Evolutionary conservation across 441 rosid genomes (phyloP), one percentile per base, ranked within the genome.

Genomic region (Arabidopsis lyrata): DNA sequence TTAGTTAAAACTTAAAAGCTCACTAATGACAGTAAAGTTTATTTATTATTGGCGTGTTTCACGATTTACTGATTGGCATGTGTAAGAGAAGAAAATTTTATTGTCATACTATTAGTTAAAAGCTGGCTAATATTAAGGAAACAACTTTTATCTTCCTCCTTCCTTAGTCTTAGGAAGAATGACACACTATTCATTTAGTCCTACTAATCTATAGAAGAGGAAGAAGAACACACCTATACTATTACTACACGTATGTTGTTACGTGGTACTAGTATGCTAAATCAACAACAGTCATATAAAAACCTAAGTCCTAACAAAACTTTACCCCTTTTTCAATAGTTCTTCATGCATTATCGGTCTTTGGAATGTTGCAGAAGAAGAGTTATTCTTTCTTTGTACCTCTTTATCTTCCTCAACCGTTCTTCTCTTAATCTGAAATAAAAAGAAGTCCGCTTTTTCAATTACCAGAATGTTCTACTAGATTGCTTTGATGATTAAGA

Each of bases 321-420:
- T 34, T 32, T 38, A 65, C 72, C 59, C 59, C 8, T 35, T 73
- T 41, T 73, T 41, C 2, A 31, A 9, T 39, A 4, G 3, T 2
- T 68, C 78, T 78, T 83, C 77, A 76, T 82, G 57, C 78, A 78
- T 73, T 88, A 87, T 69, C 15, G 16, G 15, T 89, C 98, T 50
- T 75, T 81, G 27, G 77, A 82, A 6, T 86, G 89, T 27, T 97
- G 94, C 59, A 93, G 87, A 77, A 93, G 88, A 73, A 88, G 90
- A 70, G 89, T 90, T 15, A 93, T 82, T 83, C 97, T 86, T 39
- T 82, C 79, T 84, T 87, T 89, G 87, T 88, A 93, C 81, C 98
- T 86, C 20, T 86, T 88, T 14, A 91, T 93, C 74, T 88, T 86
- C 71, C 82, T 87, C 73, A 77, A 56, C 66, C 94, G 86, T 77